Conservation (phyloP, 495 filamentous ascomycete genomes). For the Penicillium coffeae region DNA sequence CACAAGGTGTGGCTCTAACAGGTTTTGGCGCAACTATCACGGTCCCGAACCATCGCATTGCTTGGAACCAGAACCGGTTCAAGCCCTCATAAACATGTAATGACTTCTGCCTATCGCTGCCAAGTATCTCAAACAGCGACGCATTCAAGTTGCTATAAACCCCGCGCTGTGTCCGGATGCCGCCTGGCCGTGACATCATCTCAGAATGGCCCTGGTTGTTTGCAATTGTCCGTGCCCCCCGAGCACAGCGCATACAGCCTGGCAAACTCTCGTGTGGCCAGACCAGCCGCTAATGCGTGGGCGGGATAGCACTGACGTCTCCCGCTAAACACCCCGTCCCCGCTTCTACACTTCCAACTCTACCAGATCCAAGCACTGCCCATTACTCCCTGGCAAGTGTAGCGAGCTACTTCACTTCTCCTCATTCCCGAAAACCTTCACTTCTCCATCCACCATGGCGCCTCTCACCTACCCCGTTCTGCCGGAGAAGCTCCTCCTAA, state of each 20-base stretch:
- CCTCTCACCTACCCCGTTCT: constrained; percentile 39
- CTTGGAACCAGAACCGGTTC: not conserved
- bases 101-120: not conserved
- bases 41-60: not conserved
- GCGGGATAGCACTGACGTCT: constrained; percentile 14
- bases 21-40: not conserved
- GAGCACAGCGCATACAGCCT: constrained; percentile 3
- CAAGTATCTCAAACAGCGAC: not conserved
- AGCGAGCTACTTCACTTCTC: not conserved
- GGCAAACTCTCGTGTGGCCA: constrained; percentile 3
- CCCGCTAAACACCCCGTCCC: not conserved
- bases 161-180: not conserved
- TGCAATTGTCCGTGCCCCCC: constrained; percentile 6
- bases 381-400: not conserved
- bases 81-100: not conserved
- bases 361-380: not conserved
- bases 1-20: no score
- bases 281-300: constrained; percentile 16
- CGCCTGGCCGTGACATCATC: constrained; percentile 12
- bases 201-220: no score
- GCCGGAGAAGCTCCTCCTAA: constrained; percentile 66
- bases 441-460: constrained; percentile 17
- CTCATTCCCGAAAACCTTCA: not conserved
- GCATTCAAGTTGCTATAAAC: not conserved
- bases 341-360: not conserved